Evolutionary conservation across 371 early-diverging fungal species (phyloP).

Genomic region (Apophysomyces ossiformis): DNA sequence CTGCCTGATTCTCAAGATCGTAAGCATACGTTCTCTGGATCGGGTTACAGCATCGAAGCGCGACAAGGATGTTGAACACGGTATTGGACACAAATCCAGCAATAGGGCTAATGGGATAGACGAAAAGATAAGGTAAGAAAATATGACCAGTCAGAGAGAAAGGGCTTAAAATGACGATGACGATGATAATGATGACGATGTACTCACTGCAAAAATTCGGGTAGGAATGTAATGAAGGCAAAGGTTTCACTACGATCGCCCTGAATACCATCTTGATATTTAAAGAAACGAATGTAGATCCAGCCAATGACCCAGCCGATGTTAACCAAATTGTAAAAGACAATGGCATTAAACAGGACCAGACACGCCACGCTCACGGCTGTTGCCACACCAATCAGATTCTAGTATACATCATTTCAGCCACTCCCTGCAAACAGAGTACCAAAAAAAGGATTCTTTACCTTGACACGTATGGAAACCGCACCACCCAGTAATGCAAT

Average conservation of each 20-base stretch:
- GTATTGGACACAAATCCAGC: conserved; percentile 55
- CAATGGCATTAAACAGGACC: conserved; percentile 43
- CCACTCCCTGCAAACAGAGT: not conserved
- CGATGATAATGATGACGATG: no score
- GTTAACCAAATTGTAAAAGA: conserved; percentile 56
- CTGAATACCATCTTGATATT: conserved; percentile 74
- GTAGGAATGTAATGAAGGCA: conserved; percentile 82
- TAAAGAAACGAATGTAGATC: conserved; percentile 83
- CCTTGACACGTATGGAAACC: conserved; percentile 74
- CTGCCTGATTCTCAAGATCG: conserved; percentile 51
- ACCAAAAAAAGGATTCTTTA: conserved; percentile 24
- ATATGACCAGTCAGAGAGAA: not conserved
- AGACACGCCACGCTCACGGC: conserved; percentile 37
- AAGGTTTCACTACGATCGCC: conserved; percentile 88
- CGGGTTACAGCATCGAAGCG: conserved; percentile 50
- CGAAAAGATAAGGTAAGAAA: not conserved
- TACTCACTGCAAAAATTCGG: conserved; percentile 74
- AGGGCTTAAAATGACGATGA: no score
- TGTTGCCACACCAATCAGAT: conserved; percentile 49
- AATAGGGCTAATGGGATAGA: conserved; percentile 43
- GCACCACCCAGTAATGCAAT: conserved; percentile 55
- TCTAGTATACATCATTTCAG: conserved; percentile 19
- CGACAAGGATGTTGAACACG: conserved; percentile 53
- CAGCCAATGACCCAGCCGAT: conserved; percentile 75
- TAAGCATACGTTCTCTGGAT: conserved; percentile 52